Base-by-base conservation (phyloP, 768 basidiomycete genomes). In the Mrakia gelida region DNA sequence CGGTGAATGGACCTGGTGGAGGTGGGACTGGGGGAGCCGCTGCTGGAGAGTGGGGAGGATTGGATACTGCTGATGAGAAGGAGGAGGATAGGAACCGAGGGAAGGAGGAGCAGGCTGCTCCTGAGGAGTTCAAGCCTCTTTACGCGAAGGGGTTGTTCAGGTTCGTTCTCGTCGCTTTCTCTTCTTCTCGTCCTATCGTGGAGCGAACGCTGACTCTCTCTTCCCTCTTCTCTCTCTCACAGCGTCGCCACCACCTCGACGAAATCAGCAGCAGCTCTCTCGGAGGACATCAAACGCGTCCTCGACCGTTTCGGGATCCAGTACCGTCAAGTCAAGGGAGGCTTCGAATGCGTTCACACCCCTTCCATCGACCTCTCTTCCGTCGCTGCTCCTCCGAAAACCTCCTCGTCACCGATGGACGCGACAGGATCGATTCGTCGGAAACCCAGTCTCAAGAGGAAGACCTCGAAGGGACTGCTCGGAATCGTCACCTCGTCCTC, bases 131-230 rank as follows among this genome's bases (percentile, higher is more conserved):
- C 82, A 98, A 98, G 86, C 93, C 97, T 0, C 90, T 98, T 67
- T 96, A 93, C 85, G 86, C 98, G 82, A 99, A 98, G 85, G 97
- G 97, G 9, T 83, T 99, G 71, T 98, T 99, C 86, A 95, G 93
- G 91, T 93, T 79, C 71, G 80, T 59, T 61, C 11, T 65, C 28
- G 9, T 11, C 30, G 80, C 87, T 85, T 18, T 11, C 68, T 61
- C 16, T 30, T 8, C 34, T 54, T 18, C 59, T n/a, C 32, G 18
- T 59, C 32, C 54, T 45, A 3, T 45, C 34, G 38, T 28, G 10
- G 32, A 23, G 3, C 26, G 10, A 43, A 18, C 0, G 21, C 62
- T 62, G n/a, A 28, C 10, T 45, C 9, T 67, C n/a, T 16, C 21
- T 56, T 0, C n/a, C 59, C 3, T 59, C 59, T 6, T 75, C 41